Percentiles rank a stretch among this genome's conserved stretches.
Conservation (phyloP, 768 basidiomycete genomes). For the Serendipita sp. region DNA sequence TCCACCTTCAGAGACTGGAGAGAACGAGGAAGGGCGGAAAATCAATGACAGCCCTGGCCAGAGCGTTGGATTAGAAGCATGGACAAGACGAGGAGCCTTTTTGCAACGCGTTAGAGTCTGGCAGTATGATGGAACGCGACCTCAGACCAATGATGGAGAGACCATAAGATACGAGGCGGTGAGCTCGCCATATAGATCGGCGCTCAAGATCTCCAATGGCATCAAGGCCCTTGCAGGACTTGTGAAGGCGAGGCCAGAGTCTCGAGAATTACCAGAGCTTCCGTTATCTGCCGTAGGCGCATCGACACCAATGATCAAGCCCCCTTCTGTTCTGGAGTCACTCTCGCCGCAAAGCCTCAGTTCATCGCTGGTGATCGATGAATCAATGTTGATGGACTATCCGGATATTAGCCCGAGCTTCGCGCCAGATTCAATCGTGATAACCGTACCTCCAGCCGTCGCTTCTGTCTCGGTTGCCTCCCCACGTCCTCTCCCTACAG, state of each 20-base stretch:
- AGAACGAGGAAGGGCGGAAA: not conserved
- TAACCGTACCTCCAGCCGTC: not conserved
- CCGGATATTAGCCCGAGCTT: not conserved
- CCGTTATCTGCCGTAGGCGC: not conserved
- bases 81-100: not conserved
- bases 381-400: not conserved
- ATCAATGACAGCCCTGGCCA: not conserved
- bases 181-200: not conserved
- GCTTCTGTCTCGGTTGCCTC: not conserved
- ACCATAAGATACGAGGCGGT: constrained; percentile 1
- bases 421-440: not conserved
- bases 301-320: not conserved
- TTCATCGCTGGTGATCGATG: constrained; percentile 2
- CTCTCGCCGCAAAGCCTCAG: not conserved
- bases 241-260: not conserved
- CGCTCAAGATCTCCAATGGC: not conserved
- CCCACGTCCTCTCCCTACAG: not conserved
- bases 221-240: constrained; percentile 1
- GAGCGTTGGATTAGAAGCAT: not conserved
- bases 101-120: not conserved
- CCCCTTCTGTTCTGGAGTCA: not conserved
- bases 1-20: not conserved
- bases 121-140: not conserved
- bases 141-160: not conserved
- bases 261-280: not conserved